Percentiles rank a stretch among this genome's conserved stretches.
These are phyloP conservation scores for Citrus sp. DNA, from an alignment of 345 rosid species.

Conservation along the genomic window DNA sequence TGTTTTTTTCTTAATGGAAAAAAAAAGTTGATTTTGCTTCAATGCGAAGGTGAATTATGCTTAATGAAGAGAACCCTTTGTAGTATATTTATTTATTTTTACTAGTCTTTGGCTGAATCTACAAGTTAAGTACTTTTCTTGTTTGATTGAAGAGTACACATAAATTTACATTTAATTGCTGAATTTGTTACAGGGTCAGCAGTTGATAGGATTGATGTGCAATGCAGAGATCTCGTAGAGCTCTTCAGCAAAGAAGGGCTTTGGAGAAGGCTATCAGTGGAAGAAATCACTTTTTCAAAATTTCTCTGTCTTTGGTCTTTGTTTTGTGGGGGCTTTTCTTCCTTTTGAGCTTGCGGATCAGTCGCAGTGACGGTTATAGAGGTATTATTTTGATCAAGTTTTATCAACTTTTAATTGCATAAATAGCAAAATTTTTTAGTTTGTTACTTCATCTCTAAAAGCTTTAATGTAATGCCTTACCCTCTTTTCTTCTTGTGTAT, in stretches of 20 bases:
- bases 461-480: not conserved
- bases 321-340: constrained; percentile 71
- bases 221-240: constrained; percentile 81
- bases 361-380: constrained; percentile 50
- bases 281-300: constrained; percentile 41
- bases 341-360: constrained; percentile 63
- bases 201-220: constrained; percentile 50
- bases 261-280: constrained; percentile 31
- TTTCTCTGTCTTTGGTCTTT: constrained; percentile 71
- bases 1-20: not conserved
- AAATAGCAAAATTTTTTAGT: not conserved
- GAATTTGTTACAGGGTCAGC: not conserved
- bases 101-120: constrained; percentile 11
- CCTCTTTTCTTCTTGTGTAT: not conserved
- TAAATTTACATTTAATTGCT: not conserved
- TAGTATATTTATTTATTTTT: not conserved
- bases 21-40: constrained; percentile 18
- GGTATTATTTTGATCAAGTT: constrained; percentile 34
- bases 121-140: constrained; percentile 8
- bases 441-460: not conserved
- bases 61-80: constrained; percentile 4
- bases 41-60: constrained; percentile 20
- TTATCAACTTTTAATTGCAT: not conserved
- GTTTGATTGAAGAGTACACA: not conserved
- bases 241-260: constrained; percentile 76